Evolutionary conservation across 495 filamentous ascomycete species (phyloP), one percentile per base, ranked within the genome.

Genomic region (Neurospora intermedia): DNA sequence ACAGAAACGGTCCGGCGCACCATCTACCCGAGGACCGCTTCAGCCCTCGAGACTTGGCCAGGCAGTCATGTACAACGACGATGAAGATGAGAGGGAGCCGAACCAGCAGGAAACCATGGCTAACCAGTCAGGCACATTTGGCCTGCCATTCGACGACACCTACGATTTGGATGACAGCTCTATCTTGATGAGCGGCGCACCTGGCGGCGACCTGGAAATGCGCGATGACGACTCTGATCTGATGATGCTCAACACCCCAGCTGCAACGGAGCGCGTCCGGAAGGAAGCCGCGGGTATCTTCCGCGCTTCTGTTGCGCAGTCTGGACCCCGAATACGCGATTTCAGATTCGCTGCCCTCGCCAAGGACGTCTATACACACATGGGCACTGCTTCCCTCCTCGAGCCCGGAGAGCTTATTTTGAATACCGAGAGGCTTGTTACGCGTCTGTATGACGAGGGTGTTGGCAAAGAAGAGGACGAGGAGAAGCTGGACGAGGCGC

Each of bases 351-450:
- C 84, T 18, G 75, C 80, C 39, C 83, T 89, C 72, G 87, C 85
- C 38, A 88, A 85, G 76, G 84, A 85, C 48, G 72, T 85, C 1
- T 87, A 88, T 73, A 77, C 72, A 38, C 82, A 86, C 70, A 79
- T 83, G 74, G 82, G 79, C 39, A 80, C 81, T 10, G 86, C 87
- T 0, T 69, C 74, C 7, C 73, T 88, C 16, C 77, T 76, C 27
- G 88, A 89, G 77, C 74, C 82, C 27, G 85, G 87, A 69, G 83
- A 86, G 70, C 74, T 90, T n/a, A 84, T 90, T 43, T 78, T 88
- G 7, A 78, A 80, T n/a, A 90, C 88, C 6, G 88, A 90, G 76
- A 79, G 79, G 18, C 75, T 87, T 46, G 76, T 89, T 46, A 80
- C 81, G 41, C 79, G 79, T 71, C 81, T 91, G 70, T 89, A 88